Evolutionary conservation across 2,329 filamentous ascomycete genomes (phyloP).

Genomic region (Fusarium sp.): DNA sequence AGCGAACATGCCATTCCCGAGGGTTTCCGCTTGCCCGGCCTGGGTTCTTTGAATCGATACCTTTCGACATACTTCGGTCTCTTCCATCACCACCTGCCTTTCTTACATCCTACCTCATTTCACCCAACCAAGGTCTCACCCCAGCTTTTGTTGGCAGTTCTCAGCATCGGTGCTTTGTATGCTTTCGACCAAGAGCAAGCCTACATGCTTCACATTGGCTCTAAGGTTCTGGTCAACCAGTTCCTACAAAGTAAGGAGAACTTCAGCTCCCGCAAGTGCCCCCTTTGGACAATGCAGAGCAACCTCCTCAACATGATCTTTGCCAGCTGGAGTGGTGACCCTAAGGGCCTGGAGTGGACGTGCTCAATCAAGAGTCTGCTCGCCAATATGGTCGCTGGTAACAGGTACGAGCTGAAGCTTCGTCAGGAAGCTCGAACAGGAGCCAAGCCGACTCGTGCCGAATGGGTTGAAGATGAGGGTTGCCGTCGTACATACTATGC

Average conservation of each 20-base stretch:
- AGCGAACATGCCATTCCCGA: slow-evolving; percentile 85
- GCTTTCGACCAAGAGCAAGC: slow-evolving; percentile 97
- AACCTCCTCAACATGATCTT: slow-evolving; percentile 98
- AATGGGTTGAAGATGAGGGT: slow-evolving; percentile 98
- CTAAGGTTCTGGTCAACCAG: slow-evolving; percentile 96
- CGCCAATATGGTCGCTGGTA: slow-evolving; percentile 98
- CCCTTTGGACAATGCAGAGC: slow-evolving; percentile 98
- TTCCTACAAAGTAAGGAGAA: slow-evolving; percentile 98
- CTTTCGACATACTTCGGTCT: slow-evolving; percentile 95
- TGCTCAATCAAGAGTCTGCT: slow-evolving; percentile 98
- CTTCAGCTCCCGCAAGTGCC: slow-evolving; percentile 97
- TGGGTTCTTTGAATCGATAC: slow-evolving; percentile 87
- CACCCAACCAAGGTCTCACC: slow-evolving; percentile 82
- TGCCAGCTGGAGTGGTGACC: slow-evolving; percentile 98
- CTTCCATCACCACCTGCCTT: slow-evolving; percentile 96
- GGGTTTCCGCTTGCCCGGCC: slow-evolving; percentile 86
- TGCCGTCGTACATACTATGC: slow-evolving; percentile 97
- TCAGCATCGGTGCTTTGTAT: slow-evolving; percentile 96
- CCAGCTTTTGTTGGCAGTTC: slow-evolving; percentile 84
- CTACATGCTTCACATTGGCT: slow-evolving; percentile 96
- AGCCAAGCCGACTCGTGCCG: slow-evolving; percentile 78
- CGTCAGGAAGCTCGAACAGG: slow-evolving; percentile 88
- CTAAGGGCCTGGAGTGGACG: slow-evolving; percentile 97
- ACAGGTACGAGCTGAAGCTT: slow-evolving; percentile 94
- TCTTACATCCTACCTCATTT: slow-evolving; percentile 93